Conservation (phyloP, 306 rosid genomes). For the Potentilla sterilis region DNA sequence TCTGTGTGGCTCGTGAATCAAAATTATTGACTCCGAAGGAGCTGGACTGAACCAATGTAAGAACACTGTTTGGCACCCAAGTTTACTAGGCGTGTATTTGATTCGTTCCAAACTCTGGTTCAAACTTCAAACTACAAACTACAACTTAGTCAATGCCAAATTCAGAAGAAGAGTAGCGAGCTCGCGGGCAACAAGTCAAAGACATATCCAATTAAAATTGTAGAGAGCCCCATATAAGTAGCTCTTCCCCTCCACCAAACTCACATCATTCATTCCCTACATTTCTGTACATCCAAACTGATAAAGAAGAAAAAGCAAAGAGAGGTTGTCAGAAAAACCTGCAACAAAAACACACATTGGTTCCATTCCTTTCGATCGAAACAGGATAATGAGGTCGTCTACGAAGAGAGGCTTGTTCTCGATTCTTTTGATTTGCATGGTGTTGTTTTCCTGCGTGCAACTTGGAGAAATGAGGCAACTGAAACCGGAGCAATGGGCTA, state of each 20-base stretch:
- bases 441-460: constrained; percentile 29
- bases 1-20: not conserved
- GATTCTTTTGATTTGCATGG: constrained; percentile 24
- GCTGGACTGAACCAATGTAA: not conserved
- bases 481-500: constrained; percentile 35
- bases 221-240: not conserved
- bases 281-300: not conserved
- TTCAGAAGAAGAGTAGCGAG: not conserved
- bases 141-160: constrained; percentile 28
- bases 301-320: not conserved
- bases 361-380: not conserved
- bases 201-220: not conserved
- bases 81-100: constrained; percentile 16
- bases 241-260: not conserved
- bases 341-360: not conserved
- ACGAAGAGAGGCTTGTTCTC: constrained; percentile 26
- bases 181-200: constrained; percentile 3
- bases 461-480: constrained; percentile 44
- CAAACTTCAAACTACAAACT: constrained; percentile 40
- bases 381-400: constrained; percentile 18
- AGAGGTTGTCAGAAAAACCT: not conserved
- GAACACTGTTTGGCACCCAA: constrained; percentile 13
- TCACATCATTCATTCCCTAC: constrained; percentile 3
- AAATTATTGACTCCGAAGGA: constrained; percentile 13
- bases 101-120: constrained; percentile 21